Conservation (phyloP, 257 asterid species). For the Nicotiana tabacum region DNA sequence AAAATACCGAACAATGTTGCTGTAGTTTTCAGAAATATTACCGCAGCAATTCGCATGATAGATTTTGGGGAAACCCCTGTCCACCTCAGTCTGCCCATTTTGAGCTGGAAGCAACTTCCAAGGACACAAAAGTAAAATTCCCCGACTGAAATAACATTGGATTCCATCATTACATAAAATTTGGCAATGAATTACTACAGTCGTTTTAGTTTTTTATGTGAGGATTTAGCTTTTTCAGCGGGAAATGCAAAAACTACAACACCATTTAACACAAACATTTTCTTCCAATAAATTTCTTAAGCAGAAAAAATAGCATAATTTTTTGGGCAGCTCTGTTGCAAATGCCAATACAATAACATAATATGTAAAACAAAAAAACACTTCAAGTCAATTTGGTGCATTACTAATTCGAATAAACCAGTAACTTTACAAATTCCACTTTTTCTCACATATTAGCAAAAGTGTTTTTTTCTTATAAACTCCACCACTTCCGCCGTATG, state of each 20-base stretch:
- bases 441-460: not conserved
- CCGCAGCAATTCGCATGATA: constrained; percentile 34
- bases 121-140: not conserved
- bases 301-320: not conserved
- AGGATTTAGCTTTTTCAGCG: not conserved
- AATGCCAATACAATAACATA: not conserved
- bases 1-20: not conserved
- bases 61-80: constrained; percentile 32
- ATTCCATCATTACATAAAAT: not conserved
- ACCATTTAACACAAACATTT: not conserved
- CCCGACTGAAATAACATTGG: not conserved
- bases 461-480: not conserved
- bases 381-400: not conserved
- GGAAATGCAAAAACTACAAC: not conserved
- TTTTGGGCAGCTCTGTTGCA: not conserved
- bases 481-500: too few species aligned
- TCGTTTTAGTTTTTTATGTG: not conserved
- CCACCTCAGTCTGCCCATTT: constrained; percentile 35
- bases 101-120: not conserved
- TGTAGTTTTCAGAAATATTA: constrained; percentile 15
- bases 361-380: not conserved
- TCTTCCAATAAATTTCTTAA: not conserved
- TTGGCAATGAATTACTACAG: not conserved
- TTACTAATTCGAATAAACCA: not conserved
- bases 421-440: not conserved